A percentile compares a stretch with the other conserved stretches of the same genome.
Conservation (phyloP, 129 eudicot species). For the Sambucus nigra region DNA sequence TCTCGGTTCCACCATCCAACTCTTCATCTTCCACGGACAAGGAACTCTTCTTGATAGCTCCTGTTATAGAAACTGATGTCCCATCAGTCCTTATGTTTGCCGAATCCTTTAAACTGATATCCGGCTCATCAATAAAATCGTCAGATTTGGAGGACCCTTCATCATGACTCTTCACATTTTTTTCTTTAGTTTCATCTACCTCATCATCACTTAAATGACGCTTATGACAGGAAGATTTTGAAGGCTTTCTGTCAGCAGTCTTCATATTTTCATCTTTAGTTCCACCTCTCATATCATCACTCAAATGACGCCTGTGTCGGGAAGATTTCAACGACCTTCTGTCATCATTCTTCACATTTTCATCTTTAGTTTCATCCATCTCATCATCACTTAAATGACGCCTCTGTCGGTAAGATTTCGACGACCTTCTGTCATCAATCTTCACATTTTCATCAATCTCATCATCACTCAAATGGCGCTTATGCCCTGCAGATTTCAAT, state of each 20-base stretch:
- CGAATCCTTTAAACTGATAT: slow-evolving; percentile 5
- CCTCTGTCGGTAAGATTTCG: slow-evolving; percentile 38
- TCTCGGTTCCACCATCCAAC: slow-evolving; percentile 18
- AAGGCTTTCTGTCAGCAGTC: slow-evolving; percentile 42
- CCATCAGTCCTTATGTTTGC: slow-evolving; percentile 24
- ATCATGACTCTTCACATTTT: slow-evolving; percentile 18
- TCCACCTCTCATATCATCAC: slow-evolving; percentile 19
- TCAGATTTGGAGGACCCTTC: slow-evolving; percentile 24
- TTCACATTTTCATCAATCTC: slow-evolving; percentile 17
- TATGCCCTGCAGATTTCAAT: slow-evolving; percentile 37
- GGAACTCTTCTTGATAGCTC: slow-evolving; percentile 5
- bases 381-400: slow-evolving; percentile 14
- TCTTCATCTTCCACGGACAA: slow-evolving; percentile 9
- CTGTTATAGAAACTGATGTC: slow-evolving; percentile 3
- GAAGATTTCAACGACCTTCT: slow-evolving; percentile 52
- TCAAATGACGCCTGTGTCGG: slow-evolving; percentile 20
- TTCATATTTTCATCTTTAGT: slow-evolving; percentile 12
- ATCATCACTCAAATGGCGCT: slow-evolving; percentile 15
- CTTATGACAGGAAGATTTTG: slow-evolving; percentile 36
- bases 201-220: slow-evolving; percentile 14
- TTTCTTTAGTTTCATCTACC: slow-evolving; percentile 18
- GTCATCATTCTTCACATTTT: no score
- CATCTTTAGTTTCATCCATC: slow-evolving; percentile 17
- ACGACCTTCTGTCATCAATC: slow-evolving; percentile 19
- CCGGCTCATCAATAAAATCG: slow-evolving; percentile 23